Conservation (phyloP, 768 basidiomycete species). For the Tulasnella sp. region DNA sequence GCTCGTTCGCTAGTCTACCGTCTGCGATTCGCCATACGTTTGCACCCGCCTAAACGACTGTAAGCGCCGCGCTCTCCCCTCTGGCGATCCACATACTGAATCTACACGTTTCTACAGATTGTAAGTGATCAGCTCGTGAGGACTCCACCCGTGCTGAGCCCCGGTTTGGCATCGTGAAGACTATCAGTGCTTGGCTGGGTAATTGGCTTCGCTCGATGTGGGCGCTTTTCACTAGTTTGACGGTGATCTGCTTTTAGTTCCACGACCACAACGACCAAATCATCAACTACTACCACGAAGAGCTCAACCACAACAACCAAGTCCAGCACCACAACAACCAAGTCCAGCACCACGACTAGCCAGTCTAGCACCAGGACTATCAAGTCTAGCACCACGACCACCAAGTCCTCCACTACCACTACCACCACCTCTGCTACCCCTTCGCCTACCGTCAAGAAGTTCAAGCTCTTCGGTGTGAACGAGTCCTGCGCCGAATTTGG, state of each 20-base stretch:
- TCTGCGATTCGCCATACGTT: constrained; percentile 51
- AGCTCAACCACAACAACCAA: constrained; percentile 40
- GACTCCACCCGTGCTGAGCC: neutral
- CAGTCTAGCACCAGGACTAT: neutral
- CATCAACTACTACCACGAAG: constrained; percentile 41
- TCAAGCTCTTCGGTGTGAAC: constrained; percentile 62
- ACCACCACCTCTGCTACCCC: neutral
- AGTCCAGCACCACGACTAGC: neutral
- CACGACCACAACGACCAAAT: constrained; percentile 41
- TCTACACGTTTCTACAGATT: neutral
- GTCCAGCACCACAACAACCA: neutral
- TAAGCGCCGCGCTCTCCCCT: neutral
- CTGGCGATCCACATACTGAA: neutral
- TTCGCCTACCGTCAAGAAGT: constrained; percentile 44
- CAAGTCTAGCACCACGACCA: neutral
- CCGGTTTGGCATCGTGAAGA: neutral
- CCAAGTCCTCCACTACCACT: neutral
- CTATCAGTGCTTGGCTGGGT: constrained; percentile 37
- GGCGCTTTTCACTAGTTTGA: constrained; percentile 41
- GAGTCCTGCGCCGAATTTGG: constrained; percentile 68
- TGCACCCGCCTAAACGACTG: constrained; percentile 53
- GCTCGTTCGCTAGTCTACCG: constrained; percentile 40
- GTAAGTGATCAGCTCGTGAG: neutral
- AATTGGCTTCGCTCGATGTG: constrained; percentile 38
- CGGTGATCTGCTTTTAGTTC: neutral